Conservation (phyloP, 2,329 filamentous ascomycete genomes). For the Cryphonectria radicalis region DNA sequence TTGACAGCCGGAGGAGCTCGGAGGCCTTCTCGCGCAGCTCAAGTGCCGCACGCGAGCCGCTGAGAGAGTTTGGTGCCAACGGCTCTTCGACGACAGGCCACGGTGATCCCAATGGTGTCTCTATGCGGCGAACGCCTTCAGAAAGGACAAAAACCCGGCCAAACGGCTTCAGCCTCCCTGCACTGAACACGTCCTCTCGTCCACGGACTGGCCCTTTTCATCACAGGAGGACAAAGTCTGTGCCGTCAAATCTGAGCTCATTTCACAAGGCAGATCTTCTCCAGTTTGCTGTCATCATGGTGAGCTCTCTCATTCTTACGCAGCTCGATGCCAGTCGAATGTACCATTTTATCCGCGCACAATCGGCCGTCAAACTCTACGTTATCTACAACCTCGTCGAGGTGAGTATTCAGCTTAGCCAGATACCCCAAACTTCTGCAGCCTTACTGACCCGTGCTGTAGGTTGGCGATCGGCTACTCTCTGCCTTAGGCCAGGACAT, state of each 20-base stretch:
- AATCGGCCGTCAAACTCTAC: constrained; percentile 97
- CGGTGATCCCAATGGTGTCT: background rate
- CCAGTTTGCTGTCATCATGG: constrained; percentile 85
- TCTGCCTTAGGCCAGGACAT: constrained; percentile 95
- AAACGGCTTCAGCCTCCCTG: constrained; percentile 10
- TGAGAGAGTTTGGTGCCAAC: constrained; percentile 14
- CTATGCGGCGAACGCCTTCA: constrained; percentile 21
- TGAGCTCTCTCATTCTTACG: constrained; percentile 84
- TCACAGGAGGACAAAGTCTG: constrained; percentile 80
- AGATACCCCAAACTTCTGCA: too few relatives aligned
- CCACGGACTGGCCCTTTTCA: constrained; percentile 45
- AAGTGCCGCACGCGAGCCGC: constrained; percentile 34
- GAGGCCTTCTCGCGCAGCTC: constrained; percentile 47
- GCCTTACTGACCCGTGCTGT: background rate
- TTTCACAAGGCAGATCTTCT: constrained; percentile 95
- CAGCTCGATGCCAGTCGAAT: constrained; percentile 93
- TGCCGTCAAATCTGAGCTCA: constrained; percentile 80
- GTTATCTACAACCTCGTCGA: constrained; percentile 99
- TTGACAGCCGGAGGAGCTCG: constrained; percentile 36
- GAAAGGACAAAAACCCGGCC: constrained; percentile 11
- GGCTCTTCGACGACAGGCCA: constrained; percentile 3
- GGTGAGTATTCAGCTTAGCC: constrained; percentile 43
- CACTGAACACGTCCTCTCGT: constrained; percentile 34
- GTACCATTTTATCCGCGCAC: constrained; percentile 96
- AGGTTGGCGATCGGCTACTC: constrained; percentile 83